These are phyloP conservation scores for Xerocomellus amylosporus DNA, from an alignment of 768 basidiomycete species.

Conservation along the genomic window DNA sequence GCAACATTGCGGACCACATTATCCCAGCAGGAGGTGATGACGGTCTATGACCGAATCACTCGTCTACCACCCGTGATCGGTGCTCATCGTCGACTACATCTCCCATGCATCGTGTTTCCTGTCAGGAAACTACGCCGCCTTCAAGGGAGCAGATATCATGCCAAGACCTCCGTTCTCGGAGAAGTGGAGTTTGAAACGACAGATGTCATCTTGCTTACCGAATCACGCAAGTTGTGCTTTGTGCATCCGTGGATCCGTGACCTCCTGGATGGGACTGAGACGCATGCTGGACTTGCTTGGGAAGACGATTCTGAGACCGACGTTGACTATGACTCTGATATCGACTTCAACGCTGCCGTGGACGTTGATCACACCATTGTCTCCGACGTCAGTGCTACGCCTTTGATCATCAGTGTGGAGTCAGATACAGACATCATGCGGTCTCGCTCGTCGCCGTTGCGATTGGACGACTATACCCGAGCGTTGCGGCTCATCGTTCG, in stretches of 20 bases:
- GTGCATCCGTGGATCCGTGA: conserved; percentile 12
- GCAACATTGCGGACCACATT: neutral
- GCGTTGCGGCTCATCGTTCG: conserved; percentile 13
- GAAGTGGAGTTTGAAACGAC: conserved; percentile 7
- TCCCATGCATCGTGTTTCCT: conserved; percentile 9
- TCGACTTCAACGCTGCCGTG: conserved; percentile 1
- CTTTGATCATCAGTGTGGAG: conserved; percentile 1
- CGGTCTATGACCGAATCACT: conserved; percentile 2
- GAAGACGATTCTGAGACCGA: conserved; percentile 11
- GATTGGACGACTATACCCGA: conserved; percentile 5
- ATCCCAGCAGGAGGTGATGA: neutral
- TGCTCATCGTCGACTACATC: conserved; percentile 8
- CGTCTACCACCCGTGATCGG: conserved; percentile 5
- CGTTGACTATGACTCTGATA: conserved; percentile 2
- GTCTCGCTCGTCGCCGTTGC: neutral
- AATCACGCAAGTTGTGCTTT: conserved; percentile 5
- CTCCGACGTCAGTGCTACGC: neutral
- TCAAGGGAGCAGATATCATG: neutral
- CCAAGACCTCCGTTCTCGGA: conserved; percentile 6
- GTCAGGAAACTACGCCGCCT: conserved; percentile 5
- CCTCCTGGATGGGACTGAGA: neutral
- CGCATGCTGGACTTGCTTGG: neutral
- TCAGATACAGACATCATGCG: neutral
- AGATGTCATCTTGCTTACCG: neutral
- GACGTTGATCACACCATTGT: neutral